A percentile compares a stretch with the other conserved stretches of the same genome.
Evolutionary conservation across 495 filamentous ascomycete species (phyloP).

Genomic region (Penicillium lividum): DNA sequence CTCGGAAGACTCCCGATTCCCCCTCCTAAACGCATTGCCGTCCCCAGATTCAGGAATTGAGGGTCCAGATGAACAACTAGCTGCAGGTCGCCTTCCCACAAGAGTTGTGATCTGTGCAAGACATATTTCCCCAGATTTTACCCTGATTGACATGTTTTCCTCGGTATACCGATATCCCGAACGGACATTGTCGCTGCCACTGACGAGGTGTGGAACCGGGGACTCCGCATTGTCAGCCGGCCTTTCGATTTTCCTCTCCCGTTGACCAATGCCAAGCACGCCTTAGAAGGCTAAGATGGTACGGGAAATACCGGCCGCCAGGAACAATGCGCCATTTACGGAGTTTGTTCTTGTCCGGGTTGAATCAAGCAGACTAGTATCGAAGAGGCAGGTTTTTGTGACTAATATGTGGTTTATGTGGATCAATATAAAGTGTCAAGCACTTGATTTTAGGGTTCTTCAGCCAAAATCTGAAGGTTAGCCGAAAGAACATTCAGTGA

Average conservation of each 20-base stretch:
- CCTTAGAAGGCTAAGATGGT: slow-evolving; percentile 6
- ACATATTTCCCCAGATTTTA: neutral
- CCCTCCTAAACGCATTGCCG: slow-evolving; percentile 17
- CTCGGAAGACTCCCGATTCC: slow-evolving; percentile 15
- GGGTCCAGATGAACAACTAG: neutral
- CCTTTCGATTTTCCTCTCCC: neutral
- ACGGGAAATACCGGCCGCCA: neutral
- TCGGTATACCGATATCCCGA: slow-evolving; percentile 4
- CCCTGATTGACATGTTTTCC: neutral
- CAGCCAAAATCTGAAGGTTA: neutral
- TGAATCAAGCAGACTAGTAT: neutral
- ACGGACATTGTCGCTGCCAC: neutral
- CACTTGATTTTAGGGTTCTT: neutral
- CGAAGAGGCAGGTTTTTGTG: neutral
- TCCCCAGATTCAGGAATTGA: slow-evolving; percentile 1
- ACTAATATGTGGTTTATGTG: neutral
- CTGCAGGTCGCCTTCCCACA: neutral
- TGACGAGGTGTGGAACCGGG: slow-evolving; percentile 4
- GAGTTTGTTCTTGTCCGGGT: neutral
- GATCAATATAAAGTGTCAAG: neutral
- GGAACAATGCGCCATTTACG: neutral
- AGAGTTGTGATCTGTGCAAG: neutral
- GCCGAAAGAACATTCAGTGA: neutral
- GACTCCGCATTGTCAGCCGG: slow-evolving; percentile 4
- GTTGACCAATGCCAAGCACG: slow-evolving; percentile 7